phyloP scores from a whole-genome alignment of 805 yeast species.

The Candida mattraensis region DNA sequence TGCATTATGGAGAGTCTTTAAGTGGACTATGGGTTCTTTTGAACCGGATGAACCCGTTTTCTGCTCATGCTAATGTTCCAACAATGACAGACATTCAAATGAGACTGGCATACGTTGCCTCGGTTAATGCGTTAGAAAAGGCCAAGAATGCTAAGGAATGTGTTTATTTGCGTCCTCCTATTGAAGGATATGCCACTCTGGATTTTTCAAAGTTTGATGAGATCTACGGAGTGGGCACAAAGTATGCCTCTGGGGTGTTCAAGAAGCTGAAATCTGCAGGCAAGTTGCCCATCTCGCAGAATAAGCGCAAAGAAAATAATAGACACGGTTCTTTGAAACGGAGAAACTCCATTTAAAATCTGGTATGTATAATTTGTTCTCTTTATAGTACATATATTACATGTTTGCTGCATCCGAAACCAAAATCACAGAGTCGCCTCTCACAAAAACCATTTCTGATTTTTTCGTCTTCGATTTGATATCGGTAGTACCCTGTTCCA shows the following conservation, averaged over 20 bases:
- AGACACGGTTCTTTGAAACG: conserved; percentile 40
- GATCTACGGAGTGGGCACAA: conserved; percentile 76
- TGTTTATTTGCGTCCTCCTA: conserved; percentile 87
- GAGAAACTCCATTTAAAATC: conserved; percentile 57
- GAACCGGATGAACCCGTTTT: conserved; percentile 88
- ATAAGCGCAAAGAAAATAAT: conserved; percentile 36
- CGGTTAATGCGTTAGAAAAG: conserved; percentile 86
- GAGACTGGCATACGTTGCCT: conserved; percentile 89
- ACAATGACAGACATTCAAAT: conserved; percentile 93
- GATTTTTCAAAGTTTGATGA: conserved; percentile 93
- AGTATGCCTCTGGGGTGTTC: conserved; percentile 64
- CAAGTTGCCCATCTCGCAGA: conserved; percentile 63
- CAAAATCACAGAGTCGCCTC: conserved; percentile 96
- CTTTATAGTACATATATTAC: conserved; percentile 8
- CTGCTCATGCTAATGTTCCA: conserved; percentile 84
- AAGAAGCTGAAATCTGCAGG: conserved; percentile 51
- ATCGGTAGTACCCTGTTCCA: conserved; percentile 49
- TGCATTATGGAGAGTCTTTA: conserved; percentile 89
- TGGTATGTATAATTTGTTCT: too few species aligned
- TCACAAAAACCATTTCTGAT: conserved; percentile 87
- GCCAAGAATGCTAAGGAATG: conserved; percentile 87
- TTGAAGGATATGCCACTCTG: conserved; percentile 85
- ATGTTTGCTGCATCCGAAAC: conserved; percentile 44
- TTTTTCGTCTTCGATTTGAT: conserved; percentile 49
- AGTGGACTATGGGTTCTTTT: conserved; percentile 90